Base-by-base conservation (phyloP, 371 early-diverging fungal species). In the Apophysomyces trapeziformis region DNA sequence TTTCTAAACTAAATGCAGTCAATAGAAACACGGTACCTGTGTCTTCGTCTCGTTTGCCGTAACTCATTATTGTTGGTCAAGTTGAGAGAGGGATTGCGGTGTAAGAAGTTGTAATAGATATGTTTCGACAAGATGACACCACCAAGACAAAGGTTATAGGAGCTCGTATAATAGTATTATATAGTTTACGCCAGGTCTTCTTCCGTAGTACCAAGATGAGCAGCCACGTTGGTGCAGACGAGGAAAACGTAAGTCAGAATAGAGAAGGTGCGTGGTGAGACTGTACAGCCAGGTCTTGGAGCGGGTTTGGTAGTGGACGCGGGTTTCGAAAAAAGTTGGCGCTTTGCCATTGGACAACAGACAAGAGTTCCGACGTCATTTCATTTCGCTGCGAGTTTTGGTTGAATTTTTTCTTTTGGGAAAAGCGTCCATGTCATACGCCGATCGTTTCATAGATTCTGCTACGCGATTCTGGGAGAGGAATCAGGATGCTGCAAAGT, bases 21-120 rank as follows among this genome's bases (percentile, higher is more conserved):
- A 41, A 21, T 14, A 26, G 12, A 61, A 21, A 16, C 59, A 56
- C 67, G 43, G 65, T 78, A 82, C 83, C 83, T 45, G 76, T 74
- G 62, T 82, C 83, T 73, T 87, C 87, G 74, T 87, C 87, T 77
- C 85, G 80, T 73, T 87, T 87, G 64, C 73, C 80, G 72, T 85
- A 87, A 75, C 85, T 87, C 87, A 87, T 87, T 74, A 67, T 79
- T 73, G 64, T 67, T 62, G 47, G 39, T 16, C 67, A 70, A 63
- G 14, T 54, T 38, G 38, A 35, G 18, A 58, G 41, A 38, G 32
- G 58, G 41, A 44, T 58, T 41, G 43, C 39, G 50, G 50, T 65
- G 18, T 39, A 62, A n/a, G 68, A 67, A 4, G 7, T 61, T 32
- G 38, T 41, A 61, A 46, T 60, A 43, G 44, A 38, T 60, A 39